A percentile compares a stretch with the other conserved stretches of the same genome.
Conservation (phyloP, 148 eudicot genomes). For the Vaccinium macrocarpon region DNA sequence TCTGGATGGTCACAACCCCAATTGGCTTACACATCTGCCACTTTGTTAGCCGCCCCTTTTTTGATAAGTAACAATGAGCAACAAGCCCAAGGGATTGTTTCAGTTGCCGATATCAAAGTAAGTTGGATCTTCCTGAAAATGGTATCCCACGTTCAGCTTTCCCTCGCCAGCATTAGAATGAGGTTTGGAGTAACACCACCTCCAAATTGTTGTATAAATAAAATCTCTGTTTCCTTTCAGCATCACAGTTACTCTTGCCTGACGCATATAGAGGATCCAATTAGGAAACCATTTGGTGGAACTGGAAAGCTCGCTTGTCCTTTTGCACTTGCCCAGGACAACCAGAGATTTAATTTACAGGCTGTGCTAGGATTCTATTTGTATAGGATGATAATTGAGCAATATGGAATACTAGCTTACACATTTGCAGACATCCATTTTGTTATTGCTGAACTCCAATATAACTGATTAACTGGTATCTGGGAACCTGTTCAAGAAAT, state of each 20-base stretch:
- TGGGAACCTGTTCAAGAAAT: not conserved
- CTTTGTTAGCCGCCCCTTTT: not conserved
- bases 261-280: conserved; percentile 32
- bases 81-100: conserved; percentile 2
- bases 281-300: conserved; percentile 18
- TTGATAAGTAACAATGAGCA: not conserved
- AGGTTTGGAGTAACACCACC: conserved; percentile 75
- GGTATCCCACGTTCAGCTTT: conserved; percentile 66
- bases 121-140: conserved; percentile 75
- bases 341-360: not conserved
- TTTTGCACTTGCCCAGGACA: not conserved
- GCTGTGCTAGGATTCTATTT: not conserved
- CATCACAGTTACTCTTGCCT: conserved; percentile 17
- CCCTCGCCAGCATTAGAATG: conserved; percentile 83
- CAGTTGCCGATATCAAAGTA: conserved; percentile 59
- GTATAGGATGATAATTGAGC: not conserved
- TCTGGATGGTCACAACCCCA: not conserved
- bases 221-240: conserved; percentile 41
- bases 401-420: not conserved
- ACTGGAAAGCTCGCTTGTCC: not conserved
- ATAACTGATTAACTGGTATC: not conserved
- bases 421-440: not conserved
- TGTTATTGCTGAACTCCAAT: not conserved
- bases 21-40: not conserved
- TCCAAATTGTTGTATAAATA: conserved; percentile 59